Conservation (phyloP, 208 protist species). For the Naegleria gruberi region DNA sequence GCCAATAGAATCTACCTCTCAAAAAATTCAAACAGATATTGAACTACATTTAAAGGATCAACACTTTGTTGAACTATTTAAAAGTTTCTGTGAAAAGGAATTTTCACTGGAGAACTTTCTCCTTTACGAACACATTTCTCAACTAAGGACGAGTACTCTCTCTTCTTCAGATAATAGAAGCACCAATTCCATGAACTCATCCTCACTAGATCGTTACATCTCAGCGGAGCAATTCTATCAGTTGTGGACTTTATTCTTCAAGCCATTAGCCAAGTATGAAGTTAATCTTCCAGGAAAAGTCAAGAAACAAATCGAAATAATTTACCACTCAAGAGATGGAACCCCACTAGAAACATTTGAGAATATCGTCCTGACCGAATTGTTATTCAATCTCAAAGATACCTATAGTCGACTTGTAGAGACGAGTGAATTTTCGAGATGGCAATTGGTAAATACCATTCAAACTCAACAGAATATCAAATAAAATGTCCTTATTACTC, state of each 20-base stretch:
- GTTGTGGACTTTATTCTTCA: background rate
- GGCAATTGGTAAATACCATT: too few species aligned
- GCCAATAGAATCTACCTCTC: too few species aligned
- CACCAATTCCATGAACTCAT: too few species aligned
- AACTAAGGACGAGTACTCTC: background rate
- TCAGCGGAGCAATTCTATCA: background rate
- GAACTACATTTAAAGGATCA: too few species aligned
- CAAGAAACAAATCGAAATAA: too few species aligned
- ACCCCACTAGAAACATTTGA: background rate
- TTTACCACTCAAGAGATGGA: background rate
- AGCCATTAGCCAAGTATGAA: background rate
- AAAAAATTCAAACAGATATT: too few species aligned
- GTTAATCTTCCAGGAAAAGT: background rate
- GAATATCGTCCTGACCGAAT: background rate
- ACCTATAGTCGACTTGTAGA: background rate
- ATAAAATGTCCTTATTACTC: too few species aligned
- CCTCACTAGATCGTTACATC: too few species aligned
- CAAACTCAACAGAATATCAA: too few species aligned
- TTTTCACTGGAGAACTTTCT: background rate
- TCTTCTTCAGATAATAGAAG: too few species aligned
- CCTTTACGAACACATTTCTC: background rate
- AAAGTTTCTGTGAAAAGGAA: background rate
- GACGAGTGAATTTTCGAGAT: background rate
- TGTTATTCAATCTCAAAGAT: background rate
- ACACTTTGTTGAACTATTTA: background rate